Base-by-base conservation (phyloP, 73 alveolate genomes). In the Paramecium caudatum region DNA sequence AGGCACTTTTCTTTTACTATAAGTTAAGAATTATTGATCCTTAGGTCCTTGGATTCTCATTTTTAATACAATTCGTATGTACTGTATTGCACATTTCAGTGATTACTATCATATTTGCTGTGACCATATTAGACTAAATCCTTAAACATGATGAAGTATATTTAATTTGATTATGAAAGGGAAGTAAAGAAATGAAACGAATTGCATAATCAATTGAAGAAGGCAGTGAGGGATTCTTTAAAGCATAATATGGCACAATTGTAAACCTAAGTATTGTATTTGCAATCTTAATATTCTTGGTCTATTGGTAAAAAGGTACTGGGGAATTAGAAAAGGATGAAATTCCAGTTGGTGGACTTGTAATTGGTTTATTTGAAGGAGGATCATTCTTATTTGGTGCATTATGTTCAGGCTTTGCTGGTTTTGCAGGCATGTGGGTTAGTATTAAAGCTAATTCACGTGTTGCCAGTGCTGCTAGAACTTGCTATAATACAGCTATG, bases 351-450 rank as follows among this genome's bases (percentile, higher is more conserved):
- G 91, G 94, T 63, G 63, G 95, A 5, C 41, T 84, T 5, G 46
- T 91, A 25, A 85, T 92, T 21, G 95, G 96, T 9, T 62, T 91
- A 1, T 82, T 95, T 39, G 91, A 95, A 5, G 93, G 93, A 39
- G 30, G 94, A 25, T 68, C 96, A 13, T 95, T 95, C 87, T 36
- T 94, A 9, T 50, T 95, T 15, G 97, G 98, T 3, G 98, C 98
- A 19, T 83, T 68, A 36, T 95, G 96, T 82, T 65, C 94, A 39
- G 98, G 97, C 1, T 49, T 95, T 15, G 90, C 96, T 23, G 98
- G 98, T 6, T 95, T 93, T 84, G 95, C 97, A 25, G 98, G 98
- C 7, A 95, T 95, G 70, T 95, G 98, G 96, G 98, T 95, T 6
- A 85, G 95, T n/a, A 95, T 95, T 17, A 86, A 96, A 90, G 98